These are phyloP conservation scores for Candida pseudoviswanathii DNA, from an alignment of 1,139 yeast species.

Conservation along the genomic window DNA sequence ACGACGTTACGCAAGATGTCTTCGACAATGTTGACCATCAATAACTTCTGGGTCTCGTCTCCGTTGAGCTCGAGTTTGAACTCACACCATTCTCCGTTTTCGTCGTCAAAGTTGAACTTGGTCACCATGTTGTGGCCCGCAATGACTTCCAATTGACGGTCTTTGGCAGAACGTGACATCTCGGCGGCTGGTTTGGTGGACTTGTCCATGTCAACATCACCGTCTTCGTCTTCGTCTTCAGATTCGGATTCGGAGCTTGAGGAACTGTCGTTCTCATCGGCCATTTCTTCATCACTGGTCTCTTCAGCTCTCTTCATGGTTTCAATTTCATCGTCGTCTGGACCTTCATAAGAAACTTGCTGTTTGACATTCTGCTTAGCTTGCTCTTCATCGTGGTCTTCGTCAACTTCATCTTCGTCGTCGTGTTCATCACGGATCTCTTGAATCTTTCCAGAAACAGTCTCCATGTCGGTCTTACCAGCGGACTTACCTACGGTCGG, in stretches of 20 bases:
- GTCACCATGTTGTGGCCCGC: slow-evolving; percentile 72
- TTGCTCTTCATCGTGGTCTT: slow-evolving; percentile 59
- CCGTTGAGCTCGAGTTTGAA: slow-evolving; percentile 84
- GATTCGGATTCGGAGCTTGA: slow-evolving; percentile 22
- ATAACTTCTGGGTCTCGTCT: slow-evolving; percentile 77
- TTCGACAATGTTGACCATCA: slow-evolving; percentile 97
- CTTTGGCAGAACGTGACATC: slow-evolving; percentile 66
- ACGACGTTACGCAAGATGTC: slow-evolving; percentile 88
- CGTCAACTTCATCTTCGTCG: slow-evolving; percentile 53
- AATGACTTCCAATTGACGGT: slow-evolving; percentile 82
- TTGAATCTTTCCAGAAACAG: slow-evolving; percentile 36
- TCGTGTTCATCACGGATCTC: slow-evolving; percentile 56
- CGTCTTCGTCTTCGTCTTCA: slow-evolving; percentile 26
- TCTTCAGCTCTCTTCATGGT: slow-evolving; percentile 82
- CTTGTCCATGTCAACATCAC: slow-evolving; percentile 25
- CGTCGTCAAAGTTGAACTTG: slow-evolving; percentile 88
- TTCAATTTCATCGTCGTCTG: slow-evolving; percentile 91
- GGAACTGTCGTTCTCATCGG: slow-evolving; percentile 37
- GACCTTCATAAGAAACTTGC: slow-evolving; percentile 90
- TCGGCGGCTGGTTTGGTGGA: slow-evolving; percentile 7
- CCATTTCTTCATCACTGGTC: slow-evolving; percentile 64
- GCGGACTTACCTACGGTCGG: slow-evolving; percentile 77
- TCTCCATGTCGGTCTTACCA: slow-evolving; percentile 49
- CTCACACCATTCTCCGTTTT: slow-evolving; percentile 88
- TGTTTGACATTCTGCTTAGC: slow-evolving; percentile 61